A percentile compares a stretch with the other conserved stretches of the same genome.
Conservation (phyloP, 2,329 filamentous ascomycete species). For the Alternaria burnsii region DNA sequence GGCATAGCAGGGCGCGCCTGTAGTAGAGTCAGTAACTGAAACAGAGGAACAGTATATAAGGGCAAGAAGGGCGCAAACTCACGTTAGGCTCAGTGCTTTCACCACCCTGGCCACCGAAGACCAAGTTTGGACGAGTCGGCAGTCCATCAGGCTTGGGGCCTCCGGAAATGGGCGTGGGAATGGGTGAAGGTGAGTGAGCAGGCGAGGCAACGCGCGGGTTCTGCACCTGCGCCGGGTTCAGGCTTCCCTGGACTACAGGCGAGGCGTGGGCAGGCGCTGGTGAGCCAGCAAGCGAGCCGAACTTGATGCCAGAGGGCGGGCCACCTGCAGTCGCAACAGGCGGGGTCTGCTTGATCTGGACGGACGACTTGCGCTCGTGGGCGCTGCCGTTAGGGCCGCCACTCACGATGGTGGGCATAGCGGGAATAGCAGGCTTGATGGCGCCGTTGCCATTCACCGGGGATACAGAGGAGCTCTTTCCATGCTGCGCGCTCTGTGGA, state of each 20-base stretch:
- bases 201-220: constrained; percentile 83
- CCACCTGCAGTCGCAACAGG: constrained; percentile 59
- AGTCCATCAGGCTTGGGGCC: constrained; percentile 81
- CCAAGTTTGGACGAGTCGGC: constrained; percentile 73
- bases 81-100: constrained; percentile 75
- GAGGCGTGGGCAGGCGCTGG: constrained; percentile 72
- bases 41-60: constrained; percentile 1
- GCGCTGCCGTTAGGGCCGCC: constrained; percentile 74
- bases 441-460: constrained; percentile 84
- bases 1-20: constrained; percentile 75
- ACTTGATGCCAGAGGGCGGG: constrained; percentile 71
- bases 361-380: constrained; percentile 86
- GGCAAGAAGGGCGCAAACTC: constrained; percentile 54
- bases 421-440: constrained; percentile 21
- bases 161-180: constrained; percentile 87
- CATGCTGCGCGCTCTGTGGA: constrained; percentile 61
- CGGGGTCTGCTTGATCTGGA: constrained; percentile 86
- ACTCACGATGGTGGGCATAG: constrained; percentile 68
- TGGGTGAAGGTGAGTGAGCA: constrained; percentile 88
- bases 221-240: constrained; percentile 59
- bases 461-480: constrained; percentile 62
- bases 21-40: constrained; percentile 28
- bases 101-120: constrained; percentile 82
- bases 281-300: constrained; percentile 75
- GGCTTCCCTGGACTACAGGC: constrained; percentile 69